Evolutionary conservation across 305 asterid species (phyloP).

Genomic region (Fraxinus velutina): DNA sequence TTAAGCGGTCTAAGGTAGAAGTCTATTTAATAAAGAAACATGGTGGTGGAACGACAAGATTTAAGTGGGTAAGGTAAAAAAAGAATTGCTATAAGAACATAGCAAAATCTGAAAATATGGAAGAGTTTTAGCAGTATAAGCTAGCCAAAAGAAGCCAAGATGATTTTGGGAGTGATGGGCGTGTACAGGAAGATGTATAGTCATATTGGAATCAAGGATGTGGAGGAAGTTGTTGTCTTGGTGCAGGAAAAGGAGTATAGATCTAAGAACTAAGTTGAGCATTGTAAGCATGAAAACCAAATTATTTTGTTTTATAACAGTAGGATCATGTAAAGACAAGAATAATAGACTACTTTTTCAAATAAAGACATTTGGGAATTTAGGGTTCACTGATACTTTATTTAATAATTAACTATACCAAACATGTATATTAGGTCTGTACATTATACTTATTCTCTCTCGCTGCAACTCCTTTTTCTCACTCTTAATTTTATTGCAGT

Average conservation of each 20-base stretch:
- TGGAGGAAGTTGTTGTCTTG: background rate
- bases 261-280: background rate
- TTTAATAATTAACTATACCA: background rate
- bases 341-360: background rate
- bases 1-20: background rate
- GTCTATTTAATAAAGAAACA: background rate
- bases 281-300: background rate
- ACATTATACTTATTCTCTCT: conserved; percentile 10
- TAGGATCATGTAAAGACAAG: background rate
- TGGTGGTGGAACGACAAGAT: background rate
- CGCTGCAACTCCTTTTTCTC: conserved; percentile 16
- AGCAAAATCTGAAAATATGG: background rate
- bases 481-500: conserved; percentile 41
- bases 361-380: background rate
- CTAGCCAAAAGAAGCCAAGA: background rate
- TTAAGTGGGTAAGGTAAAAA: background rate
- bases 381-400: background rate
- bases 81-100: background rate
- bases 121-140: background rate
- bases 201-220: background rate
- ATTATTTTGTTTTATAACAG: background rate
- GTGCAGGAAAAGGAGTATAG: background rate
- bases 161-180: background rate
- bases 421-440: background rate
- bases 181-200: background rate